A percentile compares a stretch with the other conserved stretches of the same genome.
phyloP scores from a whole-genome alignment of 495 filamentous ascomycete species.

The Cetradonia linearis region DNA sequence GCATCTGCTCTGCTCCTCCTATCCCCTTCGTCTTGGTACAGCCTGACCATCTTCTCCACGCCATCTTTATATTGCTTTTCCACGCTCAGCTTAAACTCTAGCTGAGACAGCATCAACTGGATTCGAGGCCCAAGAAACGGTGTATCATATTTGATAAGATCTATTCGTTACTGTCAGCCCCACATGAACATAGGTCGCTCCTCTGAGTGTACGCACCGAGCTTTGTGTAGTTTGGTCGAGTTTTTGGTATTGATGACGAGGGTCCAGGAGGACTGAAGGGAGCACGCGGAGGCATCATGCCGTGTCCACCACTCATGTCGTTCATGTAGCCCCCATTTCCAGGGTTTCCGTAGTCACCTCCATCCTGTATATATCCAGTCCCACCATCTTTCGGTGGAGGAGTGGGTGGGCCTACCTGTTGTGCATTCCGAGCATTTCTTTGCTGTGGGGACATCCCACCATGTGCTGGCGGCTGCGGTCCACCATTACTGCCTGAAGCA shows the following conservation, averaged over 20 bases:
- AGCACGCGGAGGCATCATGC: constrained; percentile 73
- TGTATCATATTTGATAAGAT: constrained; percentile 98
- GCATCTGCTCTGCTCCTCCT: constrained; percentile 90
- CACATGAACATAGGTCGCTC: background rate
- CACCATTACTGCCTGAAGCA: constrained; percentile 29
- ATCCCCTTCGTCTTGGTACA: constrained; percentile 98
- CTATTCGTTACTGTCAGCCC: constrained; percentile 37
- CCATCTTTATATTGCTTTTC: constrained; percentile 99
- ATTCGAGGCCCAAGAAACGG: constrained; percentile 92
- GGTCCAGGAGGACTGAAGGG: constrained; percentile 72
- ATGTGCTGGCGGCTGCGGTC: constrained; percentile 34
- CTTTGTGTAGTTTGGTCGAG: constrained; percentile 85
- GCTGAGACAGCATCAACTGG: constrained; percentile 96
- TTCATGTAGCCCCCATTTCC: constrained; percentile 47
- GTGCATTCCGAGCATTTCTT: constrained; percentile 27
- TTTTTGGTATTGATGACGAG: constrained; percentile 55
- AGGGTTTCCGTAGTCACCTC: constrained; percentile 44
- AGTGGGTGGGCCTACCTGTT: constrained; percentile 36
- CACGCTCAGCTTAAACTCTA: constrained; percentile 97
- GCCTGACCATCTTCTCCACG: constrained; percentile 97
- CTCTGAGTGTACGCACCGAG: constrained; percentile 56
- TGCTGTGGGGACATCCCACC: constrained; percentile 31
- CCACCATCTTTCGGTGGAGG: constrained; percentile 60
- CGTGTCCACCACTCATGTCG: constrained; percentile 38
- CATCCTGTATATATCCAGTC: constrained; percentile 38